phyloP scores from a whole-genome alignment of 202 grass and related monocot species.

The Zizania palustris region DNA sequence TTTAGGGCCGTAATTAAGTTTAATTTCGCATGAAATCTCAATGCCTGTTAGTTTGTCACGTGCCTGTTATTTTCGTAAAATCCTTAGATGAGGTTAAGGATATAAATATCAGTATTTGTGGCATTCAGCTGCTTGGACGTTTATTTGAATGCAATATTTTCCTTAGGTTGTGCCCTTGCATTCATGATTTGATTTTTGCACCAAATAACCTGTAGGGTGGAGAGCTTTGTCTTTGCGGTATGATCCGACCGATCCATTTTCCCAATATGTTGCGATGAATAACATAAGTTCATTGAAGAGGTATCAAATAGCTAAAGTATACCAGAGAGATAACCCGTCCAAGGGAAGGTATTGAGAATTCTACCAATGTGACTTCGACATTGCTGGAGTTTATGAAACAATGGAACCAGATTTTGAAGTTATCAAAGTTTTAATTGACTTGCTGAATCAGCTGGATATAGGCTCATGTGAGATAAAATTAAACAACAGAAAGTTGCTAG shows the following conservation, averaged over 20 bases:
- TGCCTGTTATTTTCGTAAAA: constrained; percentile 15
- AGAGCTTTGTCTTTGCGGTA: constrained; percentile 96
- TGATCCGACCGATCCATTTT: constrained; percentile 95
- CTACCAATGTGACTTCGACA: constrained; percentile 98
- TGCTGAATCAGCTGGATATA: too few species aligned
- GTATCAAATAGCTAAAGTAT: constrained; percentile 98
- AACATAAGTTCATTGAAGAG: constrained; percentile 78
- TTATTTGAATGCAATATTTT: constrained; percentile 20
- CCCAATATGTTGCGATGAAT: constrained; percentile 90
- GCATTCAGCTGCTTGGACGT: background rate
- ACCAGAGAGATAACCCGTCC: constrained; percentile 94
- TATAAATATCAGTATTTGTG: background rate
- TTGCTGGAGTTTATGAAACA: too few species aligned
- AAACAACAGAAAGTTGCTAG: too few species aligned
- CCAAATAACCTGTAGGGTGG: constrained; percentile 68
- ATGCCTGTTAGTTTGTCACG: background rate
- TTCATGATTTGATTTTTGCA: constrained; percentile 22
- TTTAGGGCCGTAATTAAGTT: background rate
- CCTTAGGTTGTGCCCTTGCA: background rate
- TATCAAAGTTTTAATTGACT: too few species aligned
- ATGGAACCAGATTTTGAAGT: too few species aligned
- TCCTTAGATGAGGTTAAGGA: background rate
- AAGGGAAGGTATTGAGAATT: constrained; percentile 95
- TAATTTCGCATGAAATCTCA: background rate
- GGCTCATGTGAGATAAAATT: too few species aligned